Base-by-base conservation (phyloP, 2,329 filamentous ascomycete species). In the Pseudocercospora ulei region DNA sequence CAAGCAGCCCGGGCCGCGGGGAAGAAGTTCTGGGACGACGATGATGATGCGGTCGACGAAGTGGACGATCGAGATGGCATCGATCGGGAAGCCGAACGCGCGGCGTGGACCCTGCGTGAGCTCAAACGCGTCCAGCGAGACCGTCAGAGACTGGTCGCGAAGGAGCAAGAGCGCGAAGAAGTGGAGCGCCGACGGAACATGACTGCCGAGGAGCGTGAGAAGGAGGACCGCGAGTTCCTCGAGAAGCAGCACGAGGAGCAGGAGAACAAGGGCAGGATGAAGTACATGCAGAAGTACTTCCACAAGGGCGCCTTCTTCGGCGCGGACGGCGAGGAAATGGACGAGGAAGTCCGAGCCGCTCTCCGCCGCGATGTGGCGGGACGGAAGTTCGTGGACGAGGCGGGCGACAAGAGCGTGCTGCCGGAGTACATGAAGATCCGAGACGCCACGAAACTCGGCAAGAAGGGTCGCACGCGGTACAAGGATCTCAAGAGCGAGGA, bases 261-360 rank as follows among this genome's bases (percentile, higher is more conserved):
- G 14, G 82, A 83, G 53, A 45, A 69, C 35, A 79, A 80, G 44
- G 85, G 85, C 37, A 81, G 88, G 63, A 84, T 90, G 71, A 74
- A 74, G 1, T 95, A 78, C 61, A 84, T 96, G 82, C 87, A 95
- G 58, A 86, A 87, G 59, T 98, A 96, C 66, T 87, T 84, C 63
- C 90, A 98, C 70, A 88, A 87, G 65, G 90, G 90, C 33, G 90
- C 90, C 9, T 98, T 96, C 67, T 96, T 84, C 68, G 82, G 81
- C 50, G 84, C 87, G 36, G 82, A 92, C 53, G 50, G 43, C 7
- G 55, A 55, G 12, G 9, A 17, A 3, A 47, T 56, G 24, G 55
- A 61, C 17, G 72, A 78, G 35, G 76, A 82, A 47, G 83, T 84
- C 1, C 67, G 95, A 29, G 82, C 81, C 0, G 68, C 94, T 22